phyloP scores from a whole-genome alignment of 2,329 filamentous ascomycete genomes.

The Curvularia verruculosa region DNA sequence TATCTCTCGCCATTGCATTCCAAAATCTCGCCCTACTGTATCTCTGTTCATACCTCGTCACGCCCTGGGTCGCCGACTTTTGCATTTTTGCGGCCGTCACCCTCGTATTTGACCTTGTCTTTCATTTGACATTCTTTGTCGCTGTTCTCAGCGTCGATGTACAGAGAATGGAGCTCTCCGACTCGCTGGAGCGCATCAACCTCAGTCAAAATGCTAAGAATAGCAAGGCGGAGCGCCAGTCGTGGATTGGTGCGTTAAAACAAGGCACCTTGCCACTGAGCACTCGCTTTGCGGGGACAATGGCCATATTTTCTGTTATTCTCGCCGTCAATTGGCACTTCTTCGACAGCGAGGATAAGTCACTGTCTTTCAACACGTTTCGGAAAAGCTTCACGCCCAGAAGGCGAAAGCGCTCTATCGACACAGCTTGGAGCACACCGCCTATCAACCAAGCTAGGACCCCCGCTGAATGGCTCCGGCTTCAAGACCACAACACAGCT shows the following conservation, averaged over 20 bases:
- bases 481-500: constrained; percentile 80
- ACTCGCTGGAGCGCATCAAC: constrained; percentile 64
- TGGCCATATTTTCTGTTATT: constrained; percentile 74
- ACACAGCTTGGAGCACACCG: constrained; percentile 51
- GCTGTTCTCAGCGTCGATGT: constrained; percentile 81
- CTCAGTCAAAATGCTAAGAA: constrained; percentile 51
- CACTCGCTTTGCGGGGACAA: constrained; percentile 75
- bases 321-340: constrained; percentile 80
- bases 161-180: constrained; percentile 74
- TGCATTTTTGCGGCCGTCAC: constrained; percentile 78
- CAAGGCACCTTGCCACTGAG: constrained; percentile 70
- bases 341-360: constrained; percentile 63
- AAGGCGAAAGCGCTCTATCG: constrained; percentile 23
- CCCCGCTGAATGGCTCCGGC: constrained; percentile 75
- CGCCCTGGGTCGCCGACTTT: constrained; percentile 74
- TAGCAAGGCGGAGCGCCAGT: constrained; percentile 54
- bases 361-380: constrained; percentile 33
- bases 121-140: constrained; percentile 79
- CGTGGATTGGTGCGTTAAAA: constrained; percentile 67
- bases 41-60: constrained; percentile 69
- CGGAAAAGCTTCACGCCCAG: constrained; percentile 32
- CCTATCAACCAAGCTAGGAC: constrained; percentile 75
- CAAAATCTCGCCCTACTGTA: constrained; percentile 73
- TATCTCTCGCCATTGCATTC: constrained; percentile 69
- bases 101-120: constrained; percentile 77